Base-by-base conservation (phyloP, 371 early-diverging fungal species). In the Saksenaea vasiformis region DNA sequence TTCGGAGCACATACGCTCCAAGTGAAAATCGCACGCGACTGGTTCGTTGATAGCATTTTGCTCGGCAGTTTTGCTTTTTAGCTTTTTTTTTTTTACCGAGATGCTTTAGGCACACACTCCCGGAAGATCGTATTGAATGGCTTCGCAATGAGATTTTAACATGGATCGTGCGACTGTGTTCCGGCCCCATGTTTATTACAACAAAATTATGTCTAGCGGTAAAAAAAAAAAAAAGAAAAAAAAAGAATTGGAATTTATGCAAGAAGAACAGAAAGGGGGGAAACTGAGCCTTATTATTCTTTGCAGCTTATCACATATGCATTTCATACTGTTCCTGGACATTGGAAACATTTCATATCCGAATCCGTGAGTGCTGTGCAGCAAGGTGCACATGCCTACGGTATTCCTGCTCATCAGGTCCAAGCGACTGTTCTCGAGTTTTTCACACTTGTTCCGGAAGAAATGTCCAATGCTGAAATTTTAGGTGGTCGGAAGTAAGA, bases 1-100 rank as follows among this genome's bases (percentile, higher is more conserved):
- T 92, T 91, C 80, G 95, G 94, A 0, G 95, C 95, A 0, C 91
- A 91, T 56, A 93, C 93, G 0, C 85, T 93, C 62, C 91, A 92
- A 64, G 83, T 90, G 31, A 92, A 93, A 63, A 87, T 95, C 13
- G 70, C 90, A 26, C 85, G 90, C 55, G 91, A 92, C 64, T 92
- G 92, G 92, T 89, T 74, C 54, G 70, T 38, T 31, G 14, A n/a
- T n/a, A 22, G 13, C 54, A 22, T 39, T 19, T 19, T 13, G 24
- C 37, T 26, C 2, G 34, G 24, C 47, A 14, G 26, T 28, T 35
- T 31, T 7, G 7, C n/a, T 31, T 31, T 31, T 31, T 31, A 31
- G 31, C 7, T 47, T n/a, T 4, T 47, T 22, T 22, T 10, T 47
- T n/a, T 4, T 47, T 22, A 47, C 10, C 51, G 11, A 47, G 10